Percentiles rank a stretch among this genome's conserved stretches.
Evolutionary conservation across 163 green algal genomes (phyloP).

Genomic region (Prototheca wickerhamii): DNA sequence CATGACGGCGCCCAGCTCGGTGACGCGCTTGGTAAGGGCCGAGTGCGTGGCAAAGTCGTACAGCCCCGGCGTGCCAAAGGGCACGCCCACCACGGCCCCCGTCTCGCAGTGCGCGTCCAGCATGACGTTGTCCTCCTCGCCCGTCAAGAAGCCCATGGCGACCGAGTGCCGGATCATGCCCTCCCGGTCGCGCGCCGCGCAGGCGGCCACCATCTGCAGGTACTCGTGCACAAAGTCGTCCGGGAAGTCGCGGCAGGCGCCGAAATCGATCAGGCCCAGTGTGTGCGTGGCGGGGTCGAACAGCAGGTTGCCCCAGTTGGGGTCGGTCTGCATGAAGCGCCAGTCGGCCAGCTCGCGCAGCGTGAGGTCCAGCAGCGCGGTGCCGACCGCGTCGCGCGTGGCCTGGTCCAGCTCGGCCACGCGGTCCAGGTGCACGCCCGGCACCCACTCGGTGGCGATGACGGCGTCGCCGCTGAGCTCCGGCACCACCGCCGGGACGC

Average conservation of each 20-base stretch:
- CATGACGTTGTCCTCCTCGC: slow-evolving; percentile 79
- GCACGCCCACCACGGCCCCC: slow-evolving; percentile 79
- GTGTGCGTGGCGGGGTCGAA: slow-evolving; percentile 36
- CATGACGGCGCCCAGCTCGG: slow-evolving; percentile 74
- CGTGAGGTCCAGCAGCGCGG: slow-evolving; percentile 74
- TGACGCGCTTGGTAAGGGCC: slow-evolving; percentile 36
- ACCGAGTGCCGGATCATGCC: slow-evolving; percentile 58
- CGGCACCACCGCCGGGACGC: slow-evolving; percentile 69
- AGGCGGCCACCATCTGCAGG: slow-evolving; percentile 82
- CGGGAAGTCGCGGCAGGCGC: slow-evolving; percentile 65
- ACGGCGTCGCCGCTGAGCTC: slow-evolving; percentile 61
- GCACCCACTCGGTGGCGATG: slow-evolving; percentile 74
- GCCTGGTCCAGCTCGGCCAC: slow-evolving; percentile 57
- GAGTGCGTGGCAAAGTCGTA: slow-evolving; percentile 69
- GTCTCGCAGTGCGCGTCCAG: slow-evolving; percentile 85
- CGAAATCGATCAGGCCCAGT: slow-evolving; percentile 95
- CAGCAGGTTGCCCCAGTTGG: slow-evolving; percentile 97
- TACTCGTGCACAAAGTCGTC: slow-evolving; percentile 78
- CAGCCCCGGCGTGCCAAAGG: slow-evolving; percentile 59
- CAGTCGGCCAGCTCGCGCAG: slow-evolving; percentile 88
- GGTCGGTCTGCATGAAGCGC: slow-evolving; percentile 96
- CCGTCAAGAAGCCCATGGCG: slow-evolving; percentile 87
- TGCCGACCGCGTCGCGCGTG: slow-evolving; percentile 66
- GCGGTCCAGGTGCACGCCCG: slow-evolving; percentile 76
- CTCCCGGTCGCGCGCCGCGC: slow-evolving; percentile 57